phyloP scores from a whole-genome alignment of 805 yeast genomes.

The Cyberlindnera maclurae region DNA sequence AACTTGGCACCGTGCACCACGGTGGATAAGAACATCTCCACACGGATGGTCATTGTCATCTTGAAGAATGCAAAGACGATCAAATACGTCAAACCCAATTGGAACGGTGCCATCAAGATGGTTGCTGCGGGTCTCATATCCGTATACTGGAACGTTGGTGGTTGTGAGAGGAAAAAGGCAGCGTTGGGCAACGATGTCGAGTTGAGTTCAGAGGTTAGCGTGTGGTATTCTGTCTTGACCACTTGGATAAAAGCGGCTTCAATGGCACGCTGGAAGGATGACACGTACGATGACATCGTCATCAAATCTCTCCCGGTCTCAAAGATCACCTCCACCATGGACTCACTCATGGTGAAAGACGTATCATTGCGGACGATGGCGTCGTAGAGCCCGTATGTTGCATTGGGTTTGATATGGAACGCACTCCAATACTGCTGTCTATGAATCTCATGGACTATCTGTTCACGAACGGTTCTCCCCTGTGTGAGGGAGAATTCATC shows the following conservation, averaged over 20 bases:
- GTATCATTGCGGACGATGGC: constrained; percentile 24
- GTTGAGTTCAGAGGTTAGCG: constrained; percentile 26
- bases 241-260: constrained; percentile 20
- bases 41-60: constrained; percentile 46
- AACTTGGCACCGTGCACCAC: constrained; percentile 37
- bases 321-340: constrained; percentile 29
- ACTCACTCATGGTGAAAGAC: constrained; percentile 13
- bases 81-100: constrained; percentile 66
- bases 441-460: constrained; percentile 28
- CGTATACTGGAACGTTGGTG: constrained; percentile 15
- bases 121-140: constrained; percentile 45
- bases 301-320: constrained; percentile 55
- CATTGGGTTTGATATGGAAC: constrained; percentile 40
- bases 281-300: constrained; percentile 34
- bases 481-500: constrained; percentile 1
- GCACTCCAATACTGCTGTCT: constrained; percentile 50
- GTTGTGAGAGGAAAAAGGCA: constrained; percentile 10
- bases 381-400: constrained; percentile 27
- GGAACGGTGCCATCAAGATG: constrained; percentile 56
- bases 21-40: constrained; percentile 31
- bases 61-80: constrained; percentile 69
- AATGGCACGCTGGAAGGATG: constrained; percentile 35
- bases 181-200: constrained; percentile 18
- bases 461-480: constrained; percentile 9
- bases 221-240: constrained; percentile 14